phyloP scores from a whole-genome alignment of 495 filamentous ascomycete species.

The Xylaria longipes region DNA sequence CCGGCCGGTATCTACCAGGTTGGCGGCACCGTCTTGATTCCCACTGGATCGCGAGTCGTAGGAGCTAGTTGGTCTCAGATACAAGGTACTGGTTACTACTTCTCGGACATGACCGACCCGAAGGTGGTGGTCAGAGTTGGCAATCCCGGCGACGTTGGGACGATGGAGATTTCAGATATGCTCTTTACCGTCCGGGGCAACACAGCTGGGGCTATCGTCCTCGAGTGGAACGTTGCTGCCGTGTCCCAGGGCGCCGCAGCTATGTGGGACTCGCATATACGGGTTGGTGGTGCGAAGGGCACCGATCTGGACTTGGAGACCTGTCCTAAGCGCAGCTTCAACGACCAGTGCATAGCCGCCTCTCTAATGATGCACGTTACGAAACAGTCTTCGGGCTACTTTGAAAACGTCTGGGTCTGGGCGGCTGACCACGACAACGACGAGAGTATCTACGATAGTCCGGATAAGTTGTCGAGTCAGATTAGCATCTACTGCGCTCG shows the following conservation, averaged over 20 bases:
- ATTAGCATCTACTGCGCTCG: slow-evolving; percentile 80
- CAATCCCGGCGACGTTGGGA: slow-evolving; percentile 55
- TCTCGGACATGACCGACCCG: slow-evolving; percentile 51
- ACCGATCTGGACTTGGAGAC: slow-evolving; percentile 66
- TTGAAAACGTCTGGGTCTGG: slow-evolving; percentile 70
- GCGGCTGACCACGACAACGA: slow-evolving; percentile 64
- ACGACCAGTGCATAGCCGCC: slow-evolving; percentile 57
- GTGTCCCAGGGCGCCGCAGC: slow-evolving; percentile 26
- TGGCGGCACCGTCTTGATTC: slow-evolving; percentile 25
- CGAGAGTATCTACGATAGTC: too few species aligned
- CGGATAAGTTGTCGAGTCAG: too few species aligned
- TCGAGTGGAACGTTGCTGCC: slow-evolving; percentile 44
- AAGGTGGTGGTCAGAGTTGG: slow-evolving; percentile 57
- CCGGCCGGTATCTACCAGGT: slow-evolving; percentile 44
- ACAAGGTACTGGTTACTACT: slow-evolving; percentile 32
- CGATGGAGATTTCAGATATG: slow-evolving; percentile 59
- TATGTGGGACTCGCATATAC: slow-evolving; percentile 27
- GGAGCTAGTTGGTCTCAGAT: slow-evolving; percentile 35
- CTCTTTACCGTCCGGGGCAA: slow-evolving; percentile 39
- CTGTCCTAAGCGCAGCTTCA: slow-evolving; percentile 54
- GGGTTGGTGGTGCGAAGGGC: slow-evolving; percentile 63
- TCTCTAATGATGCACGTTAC: slow-evolving; percentile 44
- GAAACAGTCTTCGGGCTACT: slow-evolving; percentile 45
- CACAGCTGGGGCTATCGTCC: slow-evolving; percentile 40
- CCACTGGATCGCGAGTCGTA: too few species aligned